Evolutionary conservation across 2,329 filamentous ascomycete species (phyloP).

Genomic region (Trichoderma brevicompactum): DNA sequence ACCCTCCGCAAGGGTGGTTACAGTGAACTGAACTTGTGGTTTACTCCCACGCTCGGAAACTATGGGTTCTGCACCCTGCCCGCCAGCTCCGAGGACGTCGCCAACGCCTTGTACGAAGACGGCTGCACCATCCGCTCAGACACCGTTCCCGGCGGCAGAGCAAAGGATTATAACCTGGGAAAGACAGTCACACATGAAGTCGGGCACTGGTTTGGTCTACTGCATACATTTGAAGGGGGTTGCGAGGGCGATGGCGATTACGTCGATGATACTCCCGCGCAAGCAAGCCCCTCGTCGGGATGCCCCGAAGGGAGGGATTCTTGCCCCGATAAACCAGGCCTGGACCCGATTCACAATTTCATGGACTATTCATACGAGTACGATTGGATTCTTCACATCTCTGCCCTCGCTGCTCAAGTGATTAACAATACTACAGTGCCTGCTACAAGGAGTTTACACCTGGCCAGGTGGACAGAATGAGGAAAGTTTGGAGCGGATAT

Average conservation of each 20-base stretch:
- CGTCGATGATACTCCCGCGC: slow-evolving; percentile 47
- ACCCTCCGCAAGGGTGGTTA: slow-evolving; percentile 46
- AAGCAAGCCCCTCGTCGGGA: slow-evolving; percentile 35
- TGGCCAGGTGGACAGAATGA: slow-evolving; percentile 30
- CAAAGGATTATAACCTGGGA: slow-evolving; percentile 39
- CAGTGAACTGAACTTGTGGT: slow-evolving; percentile 51
- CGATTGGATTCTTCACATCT: not conserved
- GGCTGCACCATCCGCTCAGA: slow-evolving; percentile 33
- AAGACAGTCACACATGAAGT: slow-evolving; percentile 44
- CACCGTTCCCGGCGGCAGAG: slow-evolving; percentile 33
- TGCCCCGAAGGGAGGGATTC: slow-evolving; percentile 41
- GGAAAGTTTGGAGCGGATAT: slow-evolving; percentile 21
- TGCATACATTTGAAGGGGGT: slow-evolving; percentile 49
- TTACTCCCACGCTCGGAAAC: slow-evolving; percentile 38
- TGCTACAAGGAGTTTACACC: slow-evolving; percentile 31
- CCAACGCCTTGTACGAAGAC: slow-evolving; percentile 26
- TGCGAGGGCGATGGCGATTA: slow-evolving; percentile 42
- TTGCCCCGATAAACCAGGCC: slow-evolving; percentile 35
- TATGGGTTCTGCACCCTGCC: slow-evolving; percentile 51
- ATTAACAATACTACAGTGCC: slow-evolving; percentile 8
- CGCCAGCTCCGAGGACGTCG: slow-evolving; percentile 34
- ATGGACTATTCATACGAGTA: slow-evolving; percentile 37
- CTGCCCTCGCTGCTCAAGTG: not conserved
- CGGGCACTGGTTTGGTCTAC: slow-evolving; percentile 52
- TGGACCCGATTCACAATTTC: slow-evolving; percentile 39